Evolutionary conservation across 2,329 filamentous ascomycete genomes (phyloP), one percentile per base, ranked within the genome.

Genomic region (Aspergillus phoenicis): DNA sequence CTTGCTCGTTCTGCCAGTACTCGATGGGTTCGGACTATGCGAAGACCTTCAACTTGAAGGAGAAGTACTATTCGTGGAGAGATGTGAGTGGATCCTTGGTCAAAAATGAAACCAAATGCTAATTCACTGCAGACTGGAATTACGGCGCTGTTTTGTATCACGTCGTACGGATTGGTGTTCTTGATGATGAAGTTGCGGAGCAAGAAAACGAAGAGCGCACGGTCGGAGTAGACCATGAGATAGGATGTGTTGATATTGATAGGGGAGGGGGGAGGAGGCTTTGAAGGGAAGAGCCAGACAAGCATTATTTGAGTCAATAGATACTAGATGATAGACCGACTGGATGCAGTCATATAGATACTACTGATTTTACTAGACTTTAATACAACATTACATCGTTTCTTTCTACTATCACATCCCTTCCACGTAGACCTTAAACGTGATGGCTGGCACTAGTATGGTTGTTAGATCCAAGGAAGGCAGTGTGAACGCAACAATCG

Each of bases 181-280:
- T 45, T 80, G 24, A 77, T 82, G 74, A 82, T 82, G 80, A 82
- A 81, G 69, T 64, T 82, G 48, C 70, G 81, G 60, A 82, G 77
- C 39, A 82, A 82, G 71, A 78, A 76, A 63, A 81, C 77, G 15
- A 82, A 82, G 72, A 81, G 73, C 48, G 79, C 79, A 5, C 64
- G 71, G 8, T 71, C 68, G 4, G 74, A 75, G 53, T 75, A 36
- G 33, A 36, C 33, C 33, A 13, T 4, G 13, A 2, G 33, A 30
- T 11, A 30, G 2, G 28, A 30, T 4, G 28, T 30, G 4, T 11
- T 11, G 28, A 30, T 30, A 8, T 30, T 10, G 5, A 11, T 30
- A 30, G 10, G 28, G 26, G 26, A 26, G 1, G 26, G 1, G 30
- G 11, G 11, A 13, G 5, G 30, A 11, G 11, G 33, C 11, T 5